A percentile compares a stretch with the other conserved stretches of the same genome.
Evolutionary conservation across 202 grass and related monocot genomes (phyloP).

Genomic region (Eragrostis tef): DNA sequence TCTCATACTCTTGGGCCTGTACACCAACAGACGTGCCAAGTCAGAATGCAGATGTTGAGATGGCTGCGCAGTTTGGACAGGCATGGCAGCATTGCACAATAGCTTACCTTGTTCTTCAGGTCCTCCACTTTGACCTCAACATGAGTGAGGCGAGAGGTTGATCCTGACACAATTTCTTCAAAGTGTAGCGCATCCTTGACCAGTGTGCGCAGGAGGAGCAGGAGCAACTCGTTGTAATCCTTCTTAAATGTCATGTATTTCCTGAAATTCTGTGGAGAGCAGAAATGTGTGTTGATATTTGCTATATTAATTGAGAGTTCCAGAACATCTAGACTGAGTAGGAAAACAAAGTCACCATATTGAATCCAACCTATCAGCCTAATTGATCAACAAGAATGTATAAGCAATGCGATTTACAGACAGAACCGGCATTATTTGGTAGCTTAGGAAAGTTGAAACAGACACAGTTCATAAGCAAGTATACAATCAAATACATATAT

Average conservation of each 20-base stretch:
- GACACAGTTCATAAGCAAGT: not conserved
- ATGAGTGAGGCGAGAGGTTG: constrained; percentile 53
- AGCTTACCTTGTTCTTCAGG: constrained; percentile 75
- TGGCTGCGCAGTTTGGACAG: not conserved
- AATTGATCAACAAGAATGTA: not conserved
- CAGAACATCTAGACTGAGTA: constrained; percentile 19
- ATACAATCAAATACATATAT: not conserved
- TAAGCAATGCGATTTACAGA: not conserved
- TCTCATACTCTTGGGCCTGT: constrained; percentile 96
- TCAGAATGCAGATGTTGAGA: not conserved
- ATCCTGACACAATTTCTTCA: constrained; percentile 76
- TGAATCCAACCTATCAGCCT: not conserved
- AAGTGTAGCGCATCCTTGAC: constrained; percentile 93
- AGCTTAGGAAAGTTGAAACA: not conserved
- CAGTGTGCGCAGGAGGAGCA: constrained; percentile 82
- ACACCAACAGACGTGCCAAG: constrained; percentile 17
- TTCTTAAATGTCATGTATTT: constrained; percentile 99
- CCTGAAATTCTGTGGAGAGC: constrained; percentile 73
- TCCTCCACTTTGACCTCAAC: constrained; percentile 89
- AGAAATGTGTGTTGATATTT: constrained; percentile 42
- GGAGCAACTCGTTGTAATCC: constrained; percentile 90
- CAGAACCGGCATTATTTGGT: not conserved
- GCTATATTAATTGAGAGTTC: not conserved
- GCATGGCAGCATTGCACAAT: not conserved
- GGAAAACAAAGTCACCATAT: not conserved